Percentiles rank a stretch among this genome's conserved stretches.
These are phyloP conservation scores for Pyrrhoderma noxium DNA, from an alignment of 1,284 basidiomycete species.

Conservation along the genomic window DNA sequence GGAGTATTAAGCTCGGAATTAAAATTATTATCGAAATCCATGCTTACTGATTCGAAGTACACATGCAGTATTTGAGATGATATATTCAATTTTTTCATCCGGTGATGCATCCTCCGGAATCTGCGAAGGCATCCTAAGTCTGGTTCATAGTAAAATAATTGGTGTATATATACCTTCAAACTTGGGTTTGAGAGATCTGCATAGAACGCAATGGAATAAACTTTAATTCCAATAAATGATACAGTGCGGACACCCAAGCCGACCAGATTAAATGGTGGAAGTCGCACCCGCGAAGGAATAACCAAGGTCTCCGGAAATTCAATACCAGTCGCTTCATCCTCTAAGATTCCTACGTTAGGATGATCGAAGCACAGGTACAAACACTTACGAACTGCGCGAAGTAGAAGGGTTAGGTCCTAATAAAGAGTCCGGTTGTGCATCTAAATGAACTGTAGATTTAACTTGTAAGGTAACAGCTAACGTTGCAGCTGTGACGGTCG, in stretches of 20 bases:
- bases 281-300: conserved; percentile 52
- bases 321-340: conserved; percentile 65
- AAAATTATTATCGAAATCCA: neutral
- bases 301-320: conserved; percentile 59
- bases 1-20: conserved; percentile 4
- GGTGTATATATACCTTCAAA: conserved; percentile 39
- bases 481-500: neutral
- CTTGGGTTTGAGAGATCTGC: conserved; percentile 62
- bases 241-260: conserved; percentile 82
- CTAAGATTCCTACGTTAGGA: conserved; percentile 29
- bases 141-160: neutral
- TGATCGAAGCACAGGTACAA: neutral
- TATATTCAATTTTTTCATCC: conserved; percentile 64
- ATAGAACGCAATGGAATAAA: conserved; percentile 84
- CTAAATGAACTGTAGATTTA: conserved; percentile 1
- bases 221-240: conserved; percentile 74
- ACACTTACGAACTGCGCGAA: conserved; percentile 17
- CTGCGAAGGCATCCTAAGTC: conserved; percentile 24
- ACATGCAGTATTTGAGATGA: conserved; percentile 62
- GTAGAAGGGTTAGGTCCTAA: neutral
- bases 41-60: conserved; percentile 64
- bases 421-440: neutral
- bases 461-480: neutral
- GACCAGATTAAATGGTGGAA: conserved; percentile 59
- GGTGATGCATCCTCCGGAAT: conserved; percentile 42